These are phyloP conservation scores for Xylaria telfairii DNA, from an alignment of 495 filamentous ascomycete species.

Conservation along the genomic window DNA sequence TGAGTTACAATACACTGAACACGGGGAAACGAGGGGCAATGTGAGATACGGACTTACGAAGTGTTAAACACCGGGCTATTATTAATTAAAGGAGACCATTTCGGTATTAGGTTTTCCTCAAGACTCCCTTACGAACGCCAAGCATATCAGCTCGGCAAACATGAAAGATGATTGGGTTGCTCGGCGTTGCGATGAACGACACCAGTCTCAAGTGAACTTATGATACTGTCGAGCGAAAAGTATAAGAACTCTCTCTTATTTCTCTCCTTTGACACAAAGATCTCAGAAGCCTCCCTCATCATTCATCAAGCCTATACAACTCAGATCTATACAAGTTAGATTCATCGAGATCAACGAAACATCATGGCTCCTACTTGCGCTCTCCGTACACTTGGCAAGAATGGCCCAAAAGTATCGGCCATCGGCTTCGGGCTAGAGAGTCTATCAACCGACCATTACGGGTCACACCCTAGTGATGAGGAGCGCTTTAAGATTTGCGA, in stretches of 20 bases:
- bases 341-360: not conserved
- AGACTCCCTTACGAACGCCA: not conserved
- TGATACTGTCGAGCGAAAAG: not conserved
- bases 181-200: not conserved
- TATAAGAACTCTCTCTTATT: not conserved
- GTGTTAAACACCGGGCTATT: not conserved
- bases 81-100: not conserved
- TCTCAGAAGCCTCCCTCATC: not conserved
- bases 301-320: not conserved
- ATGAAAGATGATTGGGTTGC: not conserved
- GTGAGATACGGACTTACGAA: not conserved
- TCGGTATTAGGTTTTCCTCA: not conserved
- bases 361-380: not conserved
- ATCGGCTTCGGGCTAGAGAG: constrained; percentile 64
- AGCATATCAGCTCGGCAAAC: not conserved
- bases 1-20: not conserved
- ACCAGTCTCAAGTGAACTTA: not conserved
- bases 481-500: constrained; percentile 59
- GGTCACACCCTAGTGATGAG: constrained; percentile 45
- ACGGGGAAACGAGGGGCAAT: not conserved
- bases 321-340: not conserved
- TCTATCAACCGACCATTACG: constrained; percentile 48
- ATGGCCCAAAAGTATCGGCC: constrained; percentile 58
- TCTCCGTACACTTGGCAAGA: constrained; percentile 50
- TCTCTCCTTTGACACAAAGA: not conserved